These are phyloP conservation scores for Cyclotella atomus DNA, from an alignment of 108 stramenopile species.

Conservation along the genomic window DNA sequence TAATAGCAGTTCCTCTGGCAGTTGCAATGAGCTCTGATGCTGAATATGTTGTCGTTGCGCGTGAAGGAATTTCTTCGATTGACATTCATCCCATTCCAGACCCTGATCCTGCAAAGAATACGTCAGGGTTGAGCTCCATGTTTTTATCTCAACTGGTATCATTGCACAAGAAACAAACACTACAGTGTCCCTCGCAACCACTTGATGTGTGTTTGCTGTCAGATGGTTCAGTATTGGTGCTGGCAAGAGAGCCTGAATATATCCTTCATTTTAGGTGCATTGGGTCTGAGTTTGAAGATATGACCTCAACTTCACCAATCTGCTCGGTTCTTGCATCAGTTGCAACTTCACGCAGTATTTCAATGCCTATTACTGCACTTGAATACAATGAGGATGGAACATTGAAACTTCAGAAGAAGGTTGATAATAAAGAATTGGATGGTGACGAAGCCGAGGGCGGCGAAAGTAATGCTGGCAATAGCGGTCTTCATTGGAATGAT, in stretches of 20 bases:
- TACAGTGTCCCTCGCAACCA: slow-evolving; percentile 53
- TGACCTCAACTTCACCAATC: slow-evolving; percentile 16
- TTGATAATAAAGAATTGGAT: slow-evolving; percentile 3
- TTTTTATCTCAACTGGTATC: slow-evolving; percentile 52
- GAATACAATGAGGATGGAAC: slow-evolving; percentile 45
- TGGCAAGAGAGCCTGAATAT: slow-evolving; percentile 60
- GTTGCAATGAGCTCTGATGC: slow-evolving; percentile 38
- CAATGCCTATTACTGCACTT: slow-evolving; percentile 63
- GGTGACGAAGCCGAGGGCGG: slow-evolving; percentile 3
- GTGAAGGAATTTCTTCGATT: slow-evolving; percentile 39
- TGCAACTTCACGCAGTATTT: slow-evolving; percentile 23
- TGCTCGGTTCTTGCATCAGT: slow-evolving; percentile 10
- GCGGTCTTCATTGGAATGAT: slow-evolving; percentile 43
- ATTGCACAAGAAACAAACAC: slow-evolving; percentile 43
- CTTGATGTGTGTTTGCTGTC: slow-evolving; percentile 41
- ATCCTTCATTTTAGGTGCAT: slow-evolving; percentile 33
- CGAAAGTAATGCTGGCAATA: not conserved
- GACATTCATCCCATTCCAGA: slow-evolving; percentile 55
- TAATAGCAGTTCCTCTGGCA: slow-evolving; percentile 39
- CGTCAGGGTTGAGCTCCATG: slow-evolving; percentile 5
- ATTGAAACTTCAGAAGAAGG: slow-evolving; percentile 36
- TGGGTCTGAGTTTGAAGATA: slow-evolving; percentile 14
- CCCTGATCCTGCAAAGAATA: slow-evolving; percentile 18
- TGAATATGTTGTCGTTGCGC: slow-evolving; percentile 29
- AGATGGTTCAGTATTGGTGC: slow-evolving; percentile 45